A percentile compares a stretch with the other conserved stretches of the same genome.
These are phyloP conservation scores for Colletotrichum eleusines DNA, from an alignment of 2,329 filamentous ascomycete species.

Conservation along the genomic window DNA sequence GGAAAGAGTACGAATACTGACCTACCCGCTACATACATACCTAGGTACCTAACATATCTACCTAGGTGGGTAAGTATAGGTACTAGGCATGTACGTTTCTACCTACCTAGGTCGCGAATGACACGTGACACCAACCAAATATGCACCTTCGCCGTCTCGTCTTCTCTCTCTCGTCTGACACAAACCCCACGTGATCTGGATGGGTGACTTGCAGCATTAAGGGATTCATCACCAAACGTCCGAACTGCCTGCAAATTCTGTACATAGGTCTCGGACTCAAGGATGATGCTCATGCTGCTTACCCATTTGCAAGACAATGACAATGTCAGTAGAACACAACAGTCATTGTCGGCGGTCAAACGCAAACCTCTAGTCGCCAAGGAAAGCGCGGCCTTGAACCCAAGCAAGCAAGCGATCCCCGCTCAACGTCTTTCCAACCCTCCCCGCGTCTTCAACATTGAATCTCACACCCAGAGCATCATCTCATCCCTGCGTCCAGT, in stretches of 20 bases:
- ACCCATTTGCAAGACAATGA: constrained; percentile 47
- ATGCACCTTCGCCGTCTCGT: no score
- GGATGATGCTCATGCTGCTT: constrained; percentile 50
- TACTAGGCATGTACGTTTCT: no score
- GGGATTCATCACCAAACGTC: constrained; percentile 49
- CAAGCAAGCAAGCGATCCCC: no score
- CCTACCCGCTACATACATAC: no score
- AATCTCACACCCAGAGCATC: not conserved
- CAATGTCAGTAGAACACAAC: constrained; percentile 43
- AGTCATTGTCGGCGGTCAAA: not conserved
- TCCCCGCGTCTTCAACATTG: not conserved
- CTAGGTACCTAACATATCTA: no score
- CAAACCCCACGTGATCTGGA: not conserved
- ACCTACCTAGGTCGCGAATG: not conserved
- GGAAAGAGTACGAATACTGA: not conserved
- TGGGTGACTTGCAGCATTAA: not conserved
- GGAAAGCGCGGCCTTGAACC: not conserved
- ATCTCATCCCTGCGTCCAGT: not conserved
- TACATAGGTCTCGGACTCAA: no score
- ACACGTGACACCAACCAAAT: not conserved
- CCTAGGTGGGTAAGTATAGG: no score
- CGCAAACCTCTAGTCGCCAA: not conserved
- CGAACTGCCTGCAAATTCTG: no score
- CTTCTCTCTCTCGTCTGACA: not conserved
- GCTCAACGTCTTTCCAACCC: not conserved